Conservation (phyloP, 805 yeast species). For the Candida ficus region DNA sequence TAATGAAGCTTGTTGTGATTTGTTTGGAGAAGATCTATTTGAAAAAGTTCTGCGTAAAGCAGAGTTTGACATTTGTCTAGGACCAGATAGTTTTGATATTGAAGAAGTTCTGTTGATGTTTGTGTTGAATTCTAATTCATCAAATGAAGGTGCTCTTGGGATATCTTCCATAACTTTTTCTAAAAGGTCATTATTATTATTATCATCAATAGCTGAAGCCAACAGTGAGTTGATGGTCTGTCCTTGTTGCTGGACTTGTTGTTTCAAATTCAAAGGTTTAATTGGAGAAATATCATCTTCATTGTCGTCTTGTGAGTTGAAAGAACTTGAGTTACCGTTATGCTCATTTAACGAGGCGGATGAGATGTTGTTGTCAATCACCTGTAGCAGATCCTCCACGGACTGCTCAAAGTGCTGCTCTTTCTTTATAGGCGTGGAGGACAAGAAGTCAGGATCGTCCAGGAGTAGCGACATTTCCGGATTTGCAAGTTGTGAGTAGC, state of each 20-base stretch:
- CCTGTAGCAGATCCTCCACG: slow-evolving; percentile 34
- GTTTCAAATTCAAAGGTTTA: slow-evolving; percentile 24
- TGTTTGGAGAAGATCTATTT: slow-evolving; percentile 10
- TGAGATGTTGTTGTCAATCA: slow-evolving; percentile 24
- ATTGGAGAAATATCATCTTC: slow-evolving; percentile 20
- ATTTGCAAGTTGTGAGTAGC: too few relatives aligned
- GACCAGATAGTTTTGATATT: slow-evolving; percentile 26
- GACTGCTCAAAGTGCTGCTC: slow-evolving; percentile 23
- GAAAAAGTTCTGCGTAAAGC: slow-evolving; percentile 19
- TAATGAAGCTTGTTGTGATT: neutral
- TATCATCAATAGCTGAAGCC: neutral
- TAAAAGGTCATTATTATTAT: neutral
- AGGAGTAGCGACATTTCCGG: slow-evolving; percentile 7
- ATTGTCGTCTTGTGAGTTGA: slow-evolving; percentile 7
- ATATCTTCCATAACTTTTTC: slow-evolving; percentile 20
- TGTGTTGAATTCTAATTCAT: slow-evolving; percentile 30
- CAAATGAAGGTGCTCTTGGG: slow-evolving; percentile 25
- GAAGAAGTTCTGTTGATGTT: slow-evolving; percentile 25
- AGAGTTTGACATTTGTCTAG: slow-evolving; percentile 23
- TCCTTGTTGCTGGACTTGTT: slow-evolving; percentile 6
- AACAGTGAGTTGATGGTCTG: neutral
- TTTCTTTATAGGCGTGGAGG: slow-evolving; percentile 21
- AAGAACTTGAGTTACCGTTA: neutral
- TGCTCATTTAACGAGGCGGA: slow-evolving; percentile 14
- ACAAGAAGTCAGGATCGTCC: slow-evolving; percentile 8